phyloP scores from a whole-genome alignment of 192 early-diverging fungal species.

The Linnemannia schmuckeri region DNA sequence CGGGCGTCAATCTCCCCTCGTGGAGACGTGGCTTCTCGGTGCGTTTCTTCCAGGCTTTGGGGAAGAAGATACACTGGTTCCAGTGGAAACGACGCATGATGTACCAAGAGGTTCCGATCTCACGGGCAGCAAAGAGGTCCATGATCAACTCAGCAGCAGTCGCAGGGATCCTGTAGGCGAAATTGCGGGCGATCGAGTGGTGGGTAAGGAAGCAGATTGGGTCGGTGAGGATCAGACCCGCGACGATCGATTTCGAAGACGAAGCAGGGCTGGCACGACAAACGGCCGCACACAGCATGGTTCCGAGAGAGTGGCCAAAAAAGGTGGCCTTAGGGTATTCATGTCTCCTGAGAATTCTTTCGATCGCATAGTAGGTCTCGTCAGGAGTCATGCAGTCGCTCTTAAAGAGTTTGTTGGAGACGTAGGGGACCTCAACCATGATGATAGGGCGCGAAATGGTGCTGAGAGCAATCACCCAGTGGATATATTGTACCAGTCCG shows the following conservation, averaged over 20 bases:
- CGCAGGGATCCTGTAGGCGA: constrained; percentile 60
- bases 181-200: constrained; percentile 75
- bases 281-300: constrained; percentile 71
- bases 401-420: constrained; percentile 74
- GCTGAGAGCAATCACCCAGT: constrained; percentile 62
- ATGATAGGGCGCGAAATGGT: constrained; percentile 63
- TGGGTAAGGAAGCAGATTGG: constrained; percentile 77
- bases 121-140: constrained; percentile 48
- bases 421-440: constrained; percentile 70
- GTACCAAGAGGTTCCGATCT: constrained; percentile 54
- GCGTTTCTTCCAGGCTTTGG: constrained; percentile 33
- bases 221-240: constrained; percentile 71
- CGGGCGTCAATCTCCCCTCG: constrained; percentile 38
- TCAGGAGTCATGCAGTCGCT: constrained; percentile 64
- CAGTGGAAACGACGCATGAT: constrained; percentile 55
- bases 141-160: constrained; percentile 48
- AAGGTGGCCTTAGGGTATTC: constrained; percentile 68
- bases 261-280: constrained; percentile 59
- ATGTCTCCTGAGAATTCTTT: constrained; percentile 66
- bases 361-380: constrained; percentile 68
- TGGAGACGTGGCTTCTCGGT: not conserved
- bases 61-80: constrained; percentile 52
- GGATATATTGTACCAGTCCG: constrained; percentile 67
- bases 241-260: constrained; percentile 58
- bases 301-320: constrained; percentile 77